Evolutionary conservation across 2,329 filamentous ascomycete species (phyloP), one percentile per base, ranked within the genome.

Genomic region (Epichloe hybrida): DNA sequence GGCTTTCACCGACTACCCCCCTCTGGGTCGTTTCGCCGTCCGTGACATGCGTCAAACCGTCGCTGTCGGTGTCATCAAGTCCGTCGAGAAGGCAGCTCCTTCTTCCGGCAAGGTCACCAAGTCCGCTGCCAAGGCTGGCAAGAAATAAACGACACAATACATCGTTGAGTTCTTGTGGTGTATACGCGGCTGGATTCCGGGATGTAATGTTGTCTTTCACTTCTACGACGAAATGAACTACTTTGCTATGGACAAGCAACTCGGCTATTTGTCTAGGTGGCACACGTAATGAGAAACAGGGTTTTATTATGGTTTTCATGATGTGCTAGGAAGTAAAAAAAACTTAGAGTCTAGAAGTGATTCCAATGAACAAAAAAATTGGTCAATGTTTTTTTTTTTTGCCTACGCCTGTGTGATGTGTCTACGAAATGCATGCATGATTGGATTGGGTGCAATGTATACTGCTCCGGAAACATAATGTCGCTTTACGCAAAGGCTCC

Each of bases 1-100:
- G 88, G 80, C 93, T 66, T 98, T 97, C 89, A 96, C 90, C 68
- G 89, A 96, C 71, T 98, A 97, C 83, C 91, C 93, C 93, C 93
- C 93, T 74, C 89, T 98, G 67, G 93, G 93, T 74, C 91, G 93
- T 85, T 98, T 98, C 83, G 93, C 93, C 74, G 93, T 98, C 82
- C 91, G 91, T 86, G 91, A 96, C 79, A 96, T 96, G 90, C 77
- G 80, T 71, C 80, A 86, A 72, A 91, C 86, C 73, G 86, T 93
- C 63, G 87, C 88, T 62, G 88, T 94, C 75, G 87, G 88, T 84
- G 88, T 95, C 76, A 91, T 94, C 81, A 95, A 95, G 83, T 75
- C 77, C 58, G 86, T 90, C 57, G 81, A 81, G 64, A 88, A 87
- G 81, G 61, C 74, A 57, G 66, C 65, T 53, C 71, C 62, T 57